A percentile compares a stretch with the other conserved stretches of the same genome.
These are phyloP conservation scores for Eucalyptus sp. DNA, from an alignment of 345 rosid species.

Conservation along the genomic window DNA sequence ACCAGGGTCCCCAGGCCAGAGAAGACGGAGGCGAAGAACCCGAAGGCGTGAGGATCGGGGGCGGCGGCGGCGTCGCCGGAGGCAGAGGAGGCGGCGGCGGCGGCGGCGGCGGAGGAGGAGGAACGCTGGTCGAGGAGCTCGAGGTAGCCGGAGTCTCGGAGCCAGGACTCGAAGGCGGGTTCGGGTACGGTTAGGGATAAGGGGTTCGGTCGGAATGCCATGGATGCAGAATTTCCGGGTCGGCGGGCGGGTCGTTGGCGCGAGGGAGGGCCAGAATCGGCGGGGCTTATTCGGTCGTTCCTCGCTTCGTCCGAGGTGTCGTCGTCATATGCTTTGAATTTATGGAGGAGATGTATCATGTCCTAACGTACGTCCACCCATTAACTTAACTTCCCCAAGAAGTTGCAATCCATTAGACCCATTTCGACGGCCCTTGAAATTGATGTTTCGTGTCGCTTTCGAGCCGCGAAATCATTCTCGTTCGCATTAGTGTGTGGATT, in stretches of 20 bases:
- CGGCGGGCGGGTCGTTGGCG: neutral
- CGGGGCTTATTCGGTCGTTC: neutral
- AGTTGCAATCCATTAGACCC: neutral
- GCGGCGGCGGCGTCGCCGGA: constrained; percentile 1
- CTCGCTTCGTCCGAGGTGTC: neutral
- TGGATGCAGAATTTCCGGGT: neutral
- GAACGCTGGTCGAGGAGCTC: constrained; percentile 62
- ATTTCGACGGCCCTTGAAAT: neutral
- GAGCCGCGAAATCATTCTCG: neutral
- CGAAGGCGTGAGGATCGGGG: constrained; percentile 9
- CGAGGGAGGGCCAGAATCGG: neutral
- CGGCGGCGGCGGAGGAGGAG: constrained; percentile 4
- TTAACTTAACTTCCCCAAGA: neutral
- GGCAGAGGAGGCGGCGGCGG: constrained; percentile 2
- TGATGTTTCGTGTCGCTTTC: neutral
- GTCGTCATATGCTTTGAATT: neutral
- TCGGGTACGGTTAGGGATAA: constrained; percentile 70
- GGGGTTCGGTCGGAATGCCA: constrained; percentile 44
- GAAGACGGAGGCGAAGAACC: constrained; percentile 30
- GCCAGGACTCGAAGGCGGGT: constrained; percentile 83
- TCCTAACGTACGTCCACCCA: neutral
- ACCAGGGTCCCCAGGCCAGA: constrained; percentile 27
- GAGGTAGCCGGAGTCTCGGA: constrained; percentile 94
- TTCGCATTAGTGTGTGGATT: neutral
- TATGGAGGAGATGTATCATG: neutral